Percentiles rank a stretch among this genome's conserved stretches.
Evolutionary conservation across 495 filamentous ascomycete species (phyloP).

Genomic region (Lophiotrema nucula): DNA sequence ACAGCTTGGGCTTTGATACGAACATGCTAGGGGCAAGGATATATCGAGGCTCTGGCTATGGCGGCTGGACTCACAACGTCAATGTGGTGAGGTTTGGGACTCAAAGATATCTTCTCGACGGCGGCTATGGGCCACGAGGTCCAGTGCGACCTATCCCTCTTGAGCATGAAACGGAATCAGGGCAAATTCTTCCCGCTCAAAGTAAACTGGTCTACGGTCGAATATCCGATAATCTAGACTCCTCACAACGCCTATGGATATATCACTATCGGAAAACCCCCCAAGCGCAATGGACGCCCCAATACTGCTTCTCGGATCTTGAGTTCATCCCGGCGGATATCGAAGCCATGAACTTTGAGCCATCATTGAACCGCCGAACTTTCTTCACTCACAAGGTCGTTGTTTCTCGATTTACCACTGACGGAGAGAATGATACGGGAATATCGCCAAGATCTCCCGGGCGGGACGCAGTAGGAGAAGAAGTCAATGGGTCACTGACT

Average conservation of each 20-base stretch:
- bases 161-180: too few species aligned
- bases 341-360: slow-evolving; percentile 9
- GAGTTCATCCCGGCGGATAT: slow-evolving; percentile 9
- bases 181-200: too few species aligned
- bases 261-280: background rate
- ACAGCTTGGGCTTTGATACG: too few species aligned
- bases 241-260: slow-evolving; percentile 3
- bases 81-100: too few species aligned
- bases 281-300: background rate
- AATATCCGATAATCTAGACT: slow-evolving; percentile 7
- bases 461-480: background rate
- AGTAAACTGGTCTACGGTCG: too few species aligned
- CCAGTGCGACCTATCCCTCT: too few species aligned
- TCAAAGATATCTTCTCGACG: too few species aligned
- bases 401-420: background rate
- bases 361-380: background rate
- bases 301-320: slow-evolving; percentile 8
- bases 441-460: slow-evolving; percentile 1
- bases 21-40: too few species aligned
- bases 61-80: too few species aligned
- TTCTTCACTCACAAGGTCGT: slow-evolving; percentile 14
- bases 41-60: too few species aligned
- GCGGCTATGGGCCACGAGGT: too few species aligned
- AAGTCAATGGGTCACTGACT: too few species aligned
- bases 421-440: slow-evolving; percentile 1